Base-by-base conservation (phyloP, 1,284 basidiomycete species). In the Fomitopsis betulina region DNA sequence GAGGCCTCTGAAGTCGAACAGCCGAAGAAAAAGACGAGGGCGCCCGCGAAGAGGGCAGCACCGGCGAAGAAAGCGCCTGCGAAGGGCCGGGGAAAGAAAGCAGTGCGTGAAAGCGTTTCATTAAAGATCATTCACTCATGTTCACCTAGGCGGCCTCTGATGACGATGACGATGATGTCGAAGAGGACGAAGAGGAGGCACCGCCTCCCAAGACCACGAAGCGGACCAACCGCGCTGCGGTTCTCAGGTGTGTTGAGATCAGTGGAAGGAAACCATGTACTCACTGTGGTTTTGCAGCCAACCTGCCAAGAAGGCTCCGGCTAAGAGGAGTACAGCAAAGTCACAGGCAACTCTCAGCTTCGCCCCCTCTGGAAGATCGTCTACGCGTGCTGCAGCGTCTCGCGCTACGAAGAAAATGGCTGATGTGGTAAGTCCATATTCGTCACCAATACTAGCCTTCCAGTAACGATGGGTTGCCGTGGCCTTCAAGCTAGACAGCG, bases 221-320 rank as follows among this genome's bases (percentile, higher is more conserved):
- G 33, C 49, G 78, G 60, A 85, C 84, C n/a, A 87, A 81, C 65
- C 78, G 88, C 56, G 83, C 85, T 21, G 82, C 86, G 12, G 79
- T 87, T 10, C 68, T 86, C 39, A 87, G 82, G 85, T 87, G 67
- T 58, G 73, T 68, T 17, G 4, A 10, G 7, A 30, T 15, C 5
- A 35, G n/a, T 7, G 10, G 45, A 15, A 9, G 8, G 7, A 59
- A 53, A 6, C 10, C 8, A 23, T 5, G 39, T 27, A 8, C 40
- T 43, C n/a, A 27, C 21, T 13, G 21, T 10, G 21, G 9, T 43
- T 27, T 17, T 21, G 10, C 55, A 55, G 25, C n/a, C 32, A 38
- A 21, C 7, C 2, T 74, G 64, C 56, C 21, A 89, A 83, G 71
- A 89, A 83, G 65, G 75, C 86, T 6, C 77, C 86, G 12, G 77